These are phyloP conservation scores for Coemansia sp. DNA, from an alignment of 371 early-diverging fungal species.

Conservation along the genomic window DNA sequence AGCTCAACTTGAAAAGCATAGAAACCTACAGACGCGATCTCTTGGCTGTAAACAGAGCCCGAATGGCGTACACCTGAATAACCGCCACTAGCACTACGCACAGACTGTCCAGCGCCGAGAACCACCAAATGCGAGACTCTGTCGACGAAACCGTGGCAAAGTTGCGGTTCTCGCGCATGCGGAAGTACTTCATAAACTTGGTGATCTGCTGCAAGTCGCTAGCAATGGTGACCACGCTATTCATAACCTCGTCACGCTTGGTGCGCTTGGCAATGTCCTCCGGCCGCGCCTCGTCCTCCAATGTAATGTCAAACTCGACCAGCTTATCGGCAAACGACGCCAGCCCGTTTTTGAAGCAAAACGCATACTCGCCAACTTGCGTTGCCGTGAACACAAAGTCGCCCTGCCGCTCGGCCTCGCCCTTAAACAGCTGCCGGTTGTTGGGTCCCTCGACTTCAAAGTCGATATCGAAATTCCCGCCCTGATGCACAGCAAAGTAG, in stretches of 20 bases:
- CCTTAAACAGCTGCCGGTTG: conserved; percentile 60
- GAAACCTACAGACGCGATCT: conserved; percentile 60
- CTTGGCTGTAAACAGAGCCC: conserved; percentile 71
- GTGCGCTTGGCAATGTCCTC: conserved; percentile 51
- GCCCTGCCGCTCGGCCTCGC: conserved; percentile 83
- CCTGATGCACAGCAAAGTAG: conserved; percentile 95
- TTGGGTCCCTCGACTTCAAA: conserved; percentile 75
- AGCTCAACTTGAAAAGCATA: background rate
- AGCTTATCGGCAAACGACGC: conserved; percentile 86
- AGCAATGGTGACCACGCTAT: conserved; percentile 52
- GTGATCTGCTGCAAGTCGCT: conserved; percentile 61
- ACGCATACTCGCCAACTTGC: conserved; percentile 80
- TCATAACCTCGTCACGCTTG: conserved; percentile 65
- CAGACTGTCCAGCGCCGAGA: conserved; percentile 69
- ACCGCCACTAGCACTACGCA: conserved; percentile 77
- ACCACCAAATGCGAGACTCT: conserved; percentile 84
- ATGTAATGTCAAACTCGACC: conserved; percentile 88
- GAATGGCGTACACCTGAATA: conserved; percentile 82
- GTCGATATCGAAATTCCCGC: conserved; percentile 91
- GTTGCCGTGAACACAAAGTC: conserved; percentile 86
- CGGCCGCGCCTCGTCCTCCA: conserved; percentile 75
- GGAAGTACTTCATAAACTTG: conserved; percentile 80
- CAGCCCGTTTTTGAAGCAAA: conserved; percentile 91
- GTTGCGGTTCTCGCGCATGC: conserved; percentile 86
- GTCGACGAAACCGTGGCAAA: conserved; percentile 81